Evolutionary conservation across 129 eudicot species (phyloP).

Genomic region (Scalesia atractyloides): DNA sequence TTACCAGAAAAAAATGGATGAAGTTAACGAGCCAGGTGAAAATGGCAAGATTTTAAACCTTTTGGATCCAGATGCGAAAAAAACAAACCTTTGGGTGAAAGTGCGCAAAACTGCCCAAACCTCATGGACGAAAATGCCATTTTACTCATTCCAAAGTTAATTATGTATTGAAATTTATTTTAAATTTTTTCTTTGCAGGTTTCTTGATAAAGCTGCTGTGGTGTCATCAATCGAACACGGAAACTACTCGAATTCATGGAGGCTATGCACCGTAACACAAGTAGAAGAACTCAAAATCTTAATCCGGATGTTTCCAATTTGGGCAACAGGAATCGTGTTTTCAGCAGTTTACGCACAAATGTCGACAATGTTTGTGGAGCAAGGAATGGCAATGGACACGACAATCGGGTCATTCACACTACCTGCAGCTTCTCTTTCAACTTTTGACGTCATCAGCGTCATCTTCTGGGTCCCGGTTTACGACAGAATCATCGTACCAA

Average conservation of each 20-base stretch:
- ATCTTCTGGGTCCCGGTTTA: conserved; percentile 51
- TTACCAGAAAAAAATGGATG: too few relatives aligned
- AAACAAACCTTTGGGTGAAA: too few relatives aligned
- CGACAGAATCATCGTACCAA: conserved; percentile 46
- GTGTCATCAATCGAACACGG: conserved; percentile 24
- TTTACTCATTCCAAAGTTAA: too few relatives aligned
- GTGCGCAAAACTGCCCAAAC: too few relatives aligned
- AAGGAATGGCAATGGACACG: conserved; percentile 53
- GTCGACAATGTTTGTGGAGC: conserved; percentile 57
- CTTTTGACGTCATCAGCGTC: conserved; percentile 46
- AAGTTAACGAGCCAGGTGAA: too few relatives aligned
- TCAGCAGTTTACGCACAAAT: conserved; percentile 60
- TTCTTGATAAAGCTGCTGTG: conserved; percentile 57
- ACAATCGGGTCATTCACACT: conserved; percentile 40
- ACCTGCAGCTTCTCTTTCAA: conserved; percentile 52
- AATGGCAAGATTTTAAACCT: too few relatives aligned
- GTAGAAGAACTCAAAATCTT: conserved; percentile 60
- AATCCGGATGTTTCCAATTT: conserved; percentile 51
- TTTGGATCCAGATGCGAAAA: too few relatives aligned
- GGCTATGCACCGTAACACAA: conserved; percentile 49
- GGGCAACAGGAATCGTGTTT: conserved; percentile 62
- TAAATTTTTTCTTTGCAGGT: conserved; percentile 27
- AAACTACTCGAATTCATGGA: conserved; percentile 34
- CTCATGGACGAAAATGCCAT: too few relatives aligned
- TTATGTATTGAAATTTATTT: not conserved